Evolutionary conservation across 768 basidiomycete species (phyloP).

Genomic region (Suillus decipiens): DNA sequence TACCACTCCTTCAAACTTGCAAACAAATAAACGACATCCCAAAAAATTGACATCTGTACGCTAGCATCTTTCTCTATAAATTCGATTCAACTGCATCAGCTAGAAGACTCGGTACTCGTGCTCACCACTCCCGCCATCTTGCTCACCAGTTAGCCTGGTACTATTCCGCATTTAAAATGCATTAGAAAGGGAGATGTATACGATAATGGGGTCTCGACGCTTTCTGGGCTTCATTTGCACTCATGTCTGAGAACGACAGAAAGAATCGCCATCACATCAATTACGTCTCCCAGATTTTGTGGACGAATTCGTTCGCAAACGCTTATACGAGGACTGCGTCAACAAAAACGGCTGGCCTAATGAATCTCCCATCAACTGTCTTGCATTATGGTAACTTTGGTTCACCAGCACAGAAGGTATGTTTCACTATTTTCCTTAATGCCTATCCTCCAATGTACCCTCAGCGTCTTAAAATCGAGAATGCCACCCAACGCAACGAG

Average conservation of each 20-base stretch:
- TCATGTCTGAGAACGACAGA: too few species aligned
- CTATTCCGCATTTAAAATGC: too few species aligned
- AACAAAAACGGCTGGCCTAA: too few species aligned
- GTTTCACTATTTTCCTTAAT: slow-evolving; percentile 20
- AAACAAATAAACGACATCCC: slow-evolving; percentile 41
- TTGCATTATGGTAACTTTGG: slow-evolving; percentile 68
- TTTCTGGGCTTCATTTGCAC: too few species aligned
- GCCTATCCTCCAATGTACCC: slow-evolving; percentile 18
- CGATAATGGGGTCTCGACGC: too few species aligned
- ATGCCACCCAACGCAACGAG: slow-evolving; percentile 27
- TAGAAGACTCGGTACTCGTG: slow-evolving; percentile 44
- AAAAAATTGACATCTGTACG: slow-evolving; percentile 42
- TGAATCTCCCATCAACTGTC: slow-evolving; percentile 49
- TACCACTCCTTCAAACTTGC: slow-evolving; percentile 51
- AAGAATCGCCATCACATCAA: too few species aligned
- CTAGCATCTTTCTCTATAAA: slow-evolving; percentile 52
- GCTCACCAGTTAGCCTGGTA: too few species aligned
- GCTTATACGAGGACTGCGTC: too few species aligned
- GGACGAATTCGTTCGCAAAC: too few species aligned
- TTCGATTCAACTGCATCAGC: slow-evolving; percentile 56
- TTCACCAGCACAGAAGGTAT: slow-evolving; percentile 53
- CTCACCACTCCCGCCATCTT: too few species aligned
- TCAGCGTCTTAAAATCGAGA: slow-evolving; percentile 28
- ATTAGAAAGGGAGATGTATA: too few species aligned
- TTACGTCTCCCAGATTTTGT: too few species aligned